Evolutionary conservation across 352 stramenopile species (phyloP), one percentile per base, ranked within the genome.

Genomic region (Globisporangium cystogenes): DNA sequence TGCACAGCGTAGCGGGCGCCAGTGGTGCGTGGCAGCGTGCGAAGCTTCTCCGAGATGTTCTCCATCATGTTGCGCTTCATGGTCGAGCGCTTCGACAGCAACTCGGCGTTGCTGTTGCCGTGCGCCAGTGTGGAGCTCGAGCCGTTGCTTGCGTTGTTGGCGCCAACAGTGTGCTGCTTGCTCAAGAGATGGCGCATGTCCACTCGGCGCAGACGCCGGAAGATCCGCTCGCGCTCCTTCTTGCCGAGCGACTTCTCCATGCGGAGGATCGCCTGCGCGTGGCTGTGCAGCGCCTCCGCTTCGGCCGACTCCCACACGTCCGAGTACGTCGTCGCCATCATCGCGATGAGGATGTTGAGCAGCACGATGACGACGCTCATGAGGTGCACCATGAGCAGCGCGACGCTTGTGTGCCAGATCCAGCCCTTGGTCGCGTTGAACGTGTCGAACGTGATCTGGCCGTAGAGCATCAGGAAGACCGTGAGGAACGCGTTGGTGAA

Each of bases 381-480:
- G n/a, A 70, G 56, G 33, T 67, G 47, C 7, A 39, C 31, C 8
- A 64, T 39, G 35, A 67, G 49, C 29, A 67, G 39, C 24, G 36
- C 35, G 33, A 59, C 51, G 39, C 36, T 26, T 39, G 49, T 21
- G 29, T 54, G 29, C 59, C 59, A 63, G 16, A 39, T 61, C 41
- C 42, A 53, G 16, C 59, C 55, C 4, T 20, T 26, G 3, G 49
- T 49, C 7, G 23, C 24, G 16, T 42, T 48, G 24, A 66, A 66
- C 6, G 44, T 47, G 26, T 54, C 43, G 57, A 82, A 85, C 12
- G 76, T 74, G 56, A 90, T 65, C 44, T 85, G 64, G 1, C 80
- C 76, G 46, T 83, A 88, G 29, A 90, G 68, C 74, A 90, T 82
- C 49, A 87, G 67, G 47, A 85, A 87, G 14, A 88, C 76, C 0